Evolutionary conservation across 1,284 basidiomycete species (phyloP), one percentile per base, ranked within the genome.

Genomic region (Microbotryomycetes sp.): DNA sequence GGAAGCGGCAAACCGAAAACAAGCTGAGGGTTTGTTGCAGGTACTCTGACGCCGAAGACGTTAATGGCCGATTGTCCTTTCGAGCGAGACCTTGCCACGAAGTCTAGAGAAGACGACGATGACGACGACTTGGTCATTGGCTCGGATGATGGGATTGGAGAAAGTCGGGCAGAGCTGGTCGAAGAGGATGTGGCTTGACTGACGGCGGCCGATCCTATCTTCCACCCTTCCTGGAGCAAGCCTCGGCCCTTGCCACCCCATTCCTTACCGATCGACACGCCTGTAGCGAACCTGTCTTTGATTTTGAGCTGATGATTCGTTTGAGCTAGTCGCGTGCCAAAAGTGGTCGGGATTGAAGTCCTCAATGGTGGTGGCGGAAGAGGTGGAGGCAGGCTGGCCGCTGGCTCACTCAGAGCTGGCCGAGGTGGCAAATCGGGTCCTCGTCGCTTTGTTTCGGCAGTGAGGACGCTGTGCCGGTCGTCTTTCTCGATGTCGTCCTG

Each of bases 231-330:
- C 27, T 53, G 46, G 41, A 63, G 18, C 30, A 48, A 51, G 6
- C 45, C 57, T n/a, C 49, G 52, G 3, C 59, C 62, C 24, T 61
- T 61, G 0, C 56, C 56, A n/a, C 59, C 56, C 65, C 65, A 66
- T 28, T 64, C 61, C 11, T 49, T 29, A 5, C 58, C 59, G 23
- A 61, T 50, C 0, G 54, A 59, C 3, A 48, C 56, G 11, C 58
- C 61, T 0, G 65, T 59, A 11, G 35, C 62, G 45, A 66, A 46
- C 4, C 56, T 52, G 54, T 63, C 61, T 18, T 51, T 63, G 27
- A 65, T 29, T 16, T 59, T 58, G 21, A 49, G 51, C 52, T 54
- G 52, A 41, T 55, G 45, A 18, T 51, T n/a, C 6, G 53, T 48
- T 3, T 54, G 48, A 3, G 24, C 27, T n/a, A 56, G 24, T 1